Conservation (phyloP, 768 basidiomycete genomes). For the Rubroboletus satanas region DNA sequence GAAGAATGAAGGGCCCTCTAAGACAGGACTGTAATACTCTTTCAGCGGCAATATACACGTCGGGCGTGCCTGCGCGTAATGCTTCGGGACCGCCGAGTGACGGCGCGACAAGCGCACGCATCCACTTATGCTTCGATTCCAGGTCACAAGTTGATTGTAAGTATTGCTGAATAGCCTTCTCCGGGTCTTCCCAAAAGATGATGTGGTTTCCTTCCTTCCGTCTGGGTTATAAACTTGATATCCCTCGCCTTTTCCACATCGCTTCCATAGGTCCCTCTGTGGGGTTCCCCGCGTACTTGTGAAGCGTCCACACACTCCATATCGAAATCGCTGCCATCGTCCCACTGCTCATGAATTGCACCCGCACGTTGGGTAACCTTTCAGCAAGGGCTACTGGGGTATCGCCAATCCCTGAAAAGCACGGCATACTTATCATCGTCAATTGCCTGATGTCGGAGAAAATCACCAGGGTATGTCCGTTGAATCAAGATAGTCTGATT, state of each 20-base stretch:
- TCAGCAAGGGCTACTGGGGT: conserved; percentile 1
- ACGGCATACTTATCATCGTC: no score
- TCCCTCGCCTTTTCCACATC: conserved; percentile 22
- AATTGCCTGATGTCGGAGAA: no score
- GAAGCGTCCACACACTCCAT: conserved; percentile 13
- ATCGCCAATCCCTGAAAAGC: no score
- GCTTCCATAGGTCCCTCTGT: conserved; percentile 6
- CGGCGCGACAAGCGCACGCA: neutral
- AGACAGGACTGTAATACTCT: neutral
- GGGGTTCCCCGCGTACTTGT: conserved; percentile 5
- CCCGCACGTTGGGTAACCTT: conserved; percentile 10
- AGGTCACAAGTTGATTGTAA: conserved; percentile 7
- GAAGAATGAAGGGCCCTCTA: neutral
- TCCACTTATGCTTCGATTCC: neutral
- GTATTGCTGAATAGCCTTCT: conserved; percentile 20
- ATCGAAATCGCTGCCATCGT: conserved; percentile 2
- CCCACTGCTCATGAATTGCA: conserved; percentile 20
- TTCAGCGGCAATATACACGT: conserved; percentile 5
- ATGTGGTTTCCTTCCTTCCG: conserved; percentile 24
- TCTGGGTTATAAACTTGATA: conserved; percentile 6
- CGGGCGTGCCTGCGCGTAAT: conserved; percentile 1
- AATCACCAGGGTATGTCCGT: no score
- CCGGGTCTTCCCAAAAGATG: conserved; percentile 23
- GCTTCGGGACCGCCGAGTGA: conserved; percentile 2
- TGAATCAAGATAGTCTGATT: no score